Conservation (phyloP, 1,284 basidiomycete genomes). For the Tetrapyrgos nigripes region DNA sequence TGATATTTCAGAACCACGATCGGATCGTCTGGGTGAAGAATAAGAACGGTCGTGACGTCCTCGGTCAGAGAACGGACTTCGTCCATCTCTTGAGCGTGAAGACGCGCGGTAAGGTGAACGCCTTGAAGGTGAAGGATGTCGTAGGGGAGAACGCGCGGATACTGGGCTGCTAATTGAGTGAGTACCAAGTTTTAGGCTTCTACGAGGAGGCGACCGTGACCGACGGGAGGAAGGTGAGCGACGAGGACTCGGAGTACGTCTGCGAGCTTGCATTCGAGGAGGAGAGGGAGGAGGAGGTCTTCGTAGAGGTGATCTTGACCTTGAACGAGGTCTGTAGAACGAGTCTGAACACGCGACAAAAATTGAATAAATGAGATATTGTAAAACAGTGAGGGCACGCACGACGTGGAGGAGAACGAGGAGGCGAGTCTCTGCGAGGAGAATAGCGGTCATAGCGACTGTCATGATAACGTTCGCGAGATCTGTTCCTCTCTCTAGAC, state of each 20-base stretch:
- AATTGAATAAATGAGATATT: background rate
- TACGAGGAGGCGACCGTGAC: slow-evolving; percentile 6
- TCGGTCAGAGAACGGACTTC: background rate
- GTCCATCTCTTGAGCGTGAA: background rate
- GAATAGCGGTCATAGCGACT: background rate
- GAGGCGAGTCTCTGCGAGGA: background rate
- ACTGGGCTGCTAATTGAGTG: slow-evolving; percentile 9
- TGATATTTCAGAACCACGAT: slow-evolving; percentile 1
- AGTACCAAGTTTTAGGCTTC: slow-evolving; percentile 8
- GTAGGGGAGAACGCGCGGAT: background rate
- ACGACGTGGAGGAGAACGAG: background rate
- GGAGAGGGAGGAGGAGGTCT: background rate
- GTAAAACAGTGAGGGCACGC: too few relatives aligned
- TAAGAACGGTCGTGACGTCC: background rate
- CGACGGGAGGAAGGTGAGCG: background rate
- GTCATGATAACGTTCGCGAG: too few relatives aligned
- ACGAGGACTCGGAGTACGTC: background rate
- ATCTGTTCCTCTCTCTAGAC: background rate
- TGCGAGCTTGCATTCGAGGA: background rate
- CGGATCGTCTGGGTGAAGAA: background rate
- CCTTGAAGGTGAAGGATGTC: slow-evolving; percentile 4
- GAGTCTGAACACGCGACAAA: background rate
- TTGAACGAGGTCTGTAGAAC: slow-evolving; percentile 5
- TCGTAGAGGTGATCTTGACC: background rate
- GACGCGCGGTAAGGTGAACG: background rate